Evolutionary conservation across 768 basidiomycete genomes (phyloP).

Genomic region (Auriscalpium vulgare): DNA sequence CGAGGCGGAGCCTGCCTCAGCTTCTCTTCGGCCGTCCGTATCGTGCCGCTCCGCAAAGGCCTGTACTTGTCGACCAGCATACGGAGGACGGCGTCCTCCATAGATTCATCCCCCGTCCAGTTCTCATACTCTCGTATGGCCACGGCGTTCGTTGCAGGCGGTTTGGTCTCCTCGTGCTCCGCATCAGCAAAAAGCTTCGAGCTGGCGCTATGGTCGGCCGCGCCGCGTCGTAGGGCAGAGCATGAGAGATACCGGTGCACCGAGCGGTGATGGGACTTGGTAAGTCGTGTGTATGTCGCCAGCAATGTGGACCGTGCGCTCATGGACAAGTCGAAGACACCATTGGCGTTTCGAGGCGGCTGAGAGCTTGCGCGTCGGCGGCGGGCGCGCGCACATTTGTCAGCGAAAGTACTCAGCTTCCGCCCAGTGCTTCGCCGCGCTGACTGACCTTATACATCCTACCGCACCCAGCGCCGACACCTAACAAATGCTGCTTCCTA

Average conservation of each 20-base stretch:
- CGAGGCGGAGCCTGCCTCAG: constrained; percentile 42
- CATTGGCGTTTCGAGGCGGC: too few species aligned
- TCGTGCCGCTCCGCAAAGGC: constrained; percentile 56
- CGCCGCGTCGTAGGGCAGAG: background rate
- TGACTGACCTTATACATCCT: too few species aligned
- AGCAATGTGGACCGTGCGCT: too few species aligned
- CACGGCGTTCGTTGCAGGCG: constrained; percentile 13
- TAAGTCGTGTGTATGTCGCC: too few species aligned
- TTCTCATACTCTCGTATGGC: constrained; percentile 47
- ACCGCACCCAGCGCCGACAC: too few species aligned
- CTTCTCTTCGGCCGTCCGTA: constrained; percentile 60
- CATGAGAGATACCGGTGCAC: background rate
- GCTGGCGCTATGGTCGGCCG: constrained; percentile 31
- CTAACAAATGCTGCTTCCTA: too few species aligned
- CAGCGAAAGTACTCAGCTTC: too few species aligned
- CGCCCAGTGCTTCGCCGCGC: too few species aligned
- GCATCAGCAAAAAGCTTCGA: constrained; percentile 65
- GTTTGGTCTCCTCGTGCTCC: constrained; percentile 33
- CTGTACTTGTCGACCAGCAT: constrained; percentile 89
- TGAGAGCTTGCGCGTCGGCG: too few species aligned
- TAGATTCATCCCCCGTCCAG: constrained; percentile 73
- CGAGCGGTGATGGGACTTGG: background rate
- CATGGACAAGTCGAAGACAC: too few species aligned
- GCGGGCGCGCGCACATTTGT: too few species aligned
- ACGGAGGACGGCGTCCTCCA: constrained; percentile 62